Base-by-base conservation (phyloP, 495 filamentous ascomycete genomes). In the Corynascus novoguineensis region DNA sequence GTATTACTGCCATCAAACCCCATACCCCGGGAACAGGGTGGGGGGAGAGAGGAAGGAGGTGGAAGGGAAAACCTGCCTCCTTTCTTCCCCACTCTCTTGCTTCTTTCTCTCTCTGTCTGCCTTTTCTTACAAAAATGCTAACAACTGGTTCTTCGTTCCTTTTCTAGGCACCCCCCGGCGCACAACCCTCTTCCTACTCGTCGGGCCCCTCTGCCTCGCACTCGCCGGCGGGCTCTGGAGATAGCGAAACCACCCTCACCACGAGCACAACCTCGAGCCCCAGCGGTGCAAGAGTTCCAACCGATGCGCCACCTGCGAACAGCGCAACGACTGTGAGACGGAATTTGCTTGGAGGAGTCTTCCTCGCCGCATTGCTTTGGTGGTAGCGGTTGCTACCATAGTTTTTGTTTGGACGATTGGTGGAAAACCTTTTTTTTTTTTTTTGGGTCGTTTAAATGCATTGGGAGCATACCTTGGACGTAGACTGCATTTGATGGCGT, bases 161-260 rank as follows among this genome's bases (percentile, higher is more conserved):
- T n/a, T 2, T 1, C 14, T 12, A 59, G 57, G 50, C 57, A 55
- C 50, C 50, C 57, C 57, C 57, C 12, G n/a, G 5, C 25, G 25
- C 21, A 10, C n/a, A n/a, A n/a, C n/a, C n/a, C n/a, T n/a, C n/a
- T n/a, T 44, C 32, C 19, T 48, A 44, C 24, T 54, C 50, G 2
- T 52, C 19, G 34, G 37, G 14, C 12, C 37, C 46, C 15, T 45
- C 57, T 5, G 31, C 34, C 29, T 54, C 35, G 44, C 34, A 28
- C 35, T 53, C 50, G 45, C 37, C 27, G n/a, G n/a, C n/a, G 21
- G 31, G 22, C 22, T 27, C 41, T 35, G 42, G 24, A 15, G 37
- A 37, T 24, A 8, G 42, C 47, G 53, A 29, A 14, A 32, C 34
- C n/a, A 50, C 53, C 17, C 14, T 50, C 10, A 49, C 45, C 0